Evolutionary conservation across 2,329 filamentous ascomycete species (phyloP), one percentile per base, ranked within the genome.

Genomic region (Fusarium torulosum): DNA sequence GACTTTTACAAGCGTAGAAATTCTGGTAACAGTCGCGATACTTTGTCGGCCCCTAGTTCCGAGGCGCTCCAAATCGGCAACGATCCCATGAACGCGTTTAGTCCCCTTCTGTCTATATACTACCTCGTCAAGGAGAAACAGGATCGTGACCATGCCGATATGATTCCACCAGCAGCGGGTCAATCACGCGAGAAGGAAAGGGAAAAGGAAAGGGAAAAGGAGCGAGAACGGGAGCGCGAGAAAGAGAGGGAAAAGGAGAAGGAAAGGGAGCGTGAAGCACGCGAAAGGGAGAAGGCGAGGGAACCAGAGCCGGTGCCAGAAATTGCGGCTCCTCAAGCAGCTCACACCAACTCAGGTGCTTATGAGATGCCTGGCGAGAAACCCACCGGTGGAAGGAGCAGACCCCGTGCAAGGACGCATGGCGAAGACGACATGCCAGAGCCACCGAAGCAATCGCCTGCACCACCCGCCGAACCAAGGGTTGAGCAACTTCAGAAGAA

Each of bases 1-100:
- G 95, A 97, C 76, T 98, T 99, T 75, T 99, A 98, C 81, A 97
- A 97, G 80, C 87, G 96, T 69, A 88, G 94, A 60, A 97, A 94
- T 76, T 98, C 95, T 1, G 90, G 89, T 41, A 93, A 88, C 53
- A 98, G 96, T 78, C 88, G 92, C 69, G 96, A 98, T 75, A 97
- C 94, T 4, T 82, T 99, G 66, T 88, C 86, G 7, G 90, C 90
- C 2, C 90, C 92, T n/a, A 98, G 95, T 51, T 88, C 89, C 2
- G 96, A 99, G 77, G 92, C 91, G 6, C 84, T 98, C 19, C 89
- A 93, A 68, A 81, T 95, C 33, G 94, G 94, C 13, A 88, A 87
- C 57, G 96, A 99, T 74, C 94, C 96, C 1, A 82, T 97, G 59
- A 98, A 98, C 77, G 96, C 96, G 6, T 99, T 92, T 77, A 95